Conservation (phyloP, 1,284 basidiomycete genomes). For the Ustilago curta region DNA sequence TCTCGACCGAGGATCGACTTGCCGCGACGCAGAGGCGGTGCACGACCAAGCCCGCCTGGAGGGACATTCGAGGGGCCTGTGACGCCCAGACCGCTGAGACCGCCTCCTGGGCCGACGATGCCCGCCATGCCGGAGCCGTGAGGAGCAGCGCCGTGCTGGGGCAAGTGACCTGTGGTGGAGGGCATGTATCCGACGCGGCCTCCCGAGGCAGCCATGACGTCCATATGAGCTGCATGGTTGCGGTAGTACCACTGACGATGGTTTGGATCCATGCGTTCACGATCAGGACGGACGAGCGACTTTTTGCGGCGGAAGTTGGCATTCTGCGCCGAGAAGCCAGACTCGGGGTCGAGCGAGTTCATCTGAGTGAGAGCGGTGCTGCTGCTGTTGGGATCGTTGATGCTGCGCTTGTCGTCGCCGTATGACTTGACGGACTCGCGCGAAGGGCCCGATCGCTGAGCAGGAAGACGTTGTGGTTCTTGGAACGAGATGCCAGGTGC, state of each 20-base stretch:
- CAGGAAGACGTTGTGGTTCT: slow-evolving; percentile 43
- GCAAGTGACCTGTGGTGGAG: slow-evolving; percentile 67
- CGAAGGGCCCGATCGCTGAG: slow-evolving; percentile 48
- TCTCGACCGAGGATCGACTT: slow-evolving; percentile 68
- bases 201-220: slow-evolving; percentile 53
- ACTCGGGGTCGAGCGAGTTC: slow-evolving; percentile 59
- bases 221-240: slow-evolving; percentile 84
- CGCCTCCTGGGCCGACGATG: slow-evolving; percentile 65
- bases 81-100: slow-evolving; percentile 67
- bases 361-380: slow-evolving; percentile 40
- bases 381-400: slow-evolving; percentile 49
- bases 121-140: slow-evolving; percentile 51
- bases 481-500: slow-evolving; percentile 59
- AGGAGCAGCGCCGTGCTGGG: slow-evolving; percentile 66
- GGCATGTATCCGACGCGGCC: slow-evolving; percentile 66
- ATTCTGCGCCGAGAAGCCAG: slow-evolving; percentile 56
- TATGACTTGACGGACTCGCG: slow-evolving; percentile 57
- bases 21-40: slow-evolving; percentile 62
- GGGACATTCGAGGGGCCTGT: slow-evolving; percentile 52
- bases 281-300: slow-evolving; percentile 90
- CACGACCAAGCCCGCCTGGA: slow-evolving; percentile 58
- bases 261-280: slow-evolving; percentile 94
- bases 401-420: slow-evolving; percentile 50
- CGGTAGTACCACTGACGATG: slow-evolving; percentile 97
- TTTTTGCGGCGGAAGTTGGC: slow-evolving; percentile 80